A percentile compares a stretch with the other conserved stretches of the same genome.
Evolutionary conservation across 345 rosid species (phyloP).

Genomic region (Gossypium turneri): DNA sequence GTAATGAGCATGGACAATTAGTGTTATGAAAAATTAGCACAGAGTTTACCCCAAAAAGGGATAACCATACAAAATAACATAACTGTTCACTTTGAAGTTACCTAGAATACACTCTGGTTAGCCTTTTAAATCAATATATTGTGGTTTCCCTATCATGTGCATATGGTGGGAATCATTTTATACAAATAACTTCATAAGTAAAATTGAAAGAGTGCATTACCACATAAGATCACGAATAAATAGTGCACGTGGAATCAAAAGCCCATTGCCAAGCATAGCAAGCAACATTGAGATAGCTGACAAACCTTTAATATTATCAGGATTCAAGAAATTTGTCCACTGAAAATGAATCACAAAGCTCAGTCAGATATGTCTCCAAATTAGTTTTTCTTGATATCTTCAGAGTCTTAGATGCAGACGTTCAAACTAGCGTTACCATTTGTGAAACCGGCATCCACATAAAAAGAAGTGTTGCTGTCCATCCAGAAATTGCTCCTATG

Average conservation of each 20-base stretch:
- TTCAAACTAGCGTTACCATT: constrained; percentile 44
- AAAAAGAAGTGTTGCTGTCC: constrained; percentile 95
- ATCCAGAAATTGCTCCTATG: constrained; percentile 71
- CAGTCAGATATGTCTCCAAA: constrained; percentile 19
- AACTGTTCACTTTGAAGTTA: neutral
- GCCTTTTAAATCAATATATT: neutral
- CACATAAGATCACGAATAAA: constrained; percentile 93
- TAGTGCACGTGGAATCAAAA: constrained; percentile 87
- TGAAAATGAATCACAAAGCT: constrained; percentile 29
- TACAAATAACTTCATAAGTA: neutral
- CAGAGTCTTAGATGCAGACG: constrained; percentile 3
- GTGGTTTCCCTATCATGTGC: neutral
- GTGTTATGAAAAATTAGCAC: neutral
- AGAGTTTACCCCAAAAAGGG: neutral
- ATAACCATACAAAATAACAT: neutral
- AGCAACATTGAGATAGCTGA: constrained; percentile 84
- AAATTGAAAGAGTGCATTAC: constrained; percentile 34
- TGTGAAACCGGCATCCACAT: constrained; percentile 98
- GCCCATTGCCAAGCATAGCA: constrained; percentile 88
- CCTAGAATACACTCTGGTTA: neutral
- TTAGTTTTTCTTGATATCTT: neutral
- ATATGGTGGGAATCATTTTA: neutral
- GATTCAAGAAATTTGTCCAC: constrained; percentile 90
- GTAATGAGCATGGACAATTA: neutral
- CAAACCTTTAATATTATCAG: constrained; percentile 80